Evolutionary conservation across 2,329 filamentous ascomycete species (phyloP), one percentile per base, ranked within the genome.

Genomic region (Hymenoscyphus linearis): DNA sequence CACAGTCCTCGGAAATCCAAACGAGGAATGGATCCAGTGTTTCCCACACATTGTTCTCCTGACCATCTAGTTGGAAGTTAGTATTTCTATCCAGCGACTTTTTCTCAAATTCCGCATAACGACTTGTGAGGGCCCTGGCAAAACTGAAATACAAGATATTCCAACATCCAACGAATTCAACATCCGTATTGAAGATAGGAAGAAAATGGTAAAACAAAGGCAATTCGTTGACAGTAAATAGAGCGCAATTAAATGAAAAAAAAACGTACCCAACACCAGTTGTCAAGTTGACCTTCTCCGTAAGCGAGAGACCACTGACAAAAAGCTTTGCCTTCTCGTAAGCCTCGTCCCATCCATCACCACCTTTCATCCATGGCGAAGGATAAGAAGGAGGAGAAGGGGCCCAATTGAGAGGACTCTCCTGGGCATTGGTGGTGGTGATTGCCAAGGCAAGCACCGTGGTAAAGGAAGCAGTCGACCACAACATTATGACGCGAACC

Each of bases 251-350:
- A 58, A 25, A 1, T 0, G 22, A 40, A 35, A 26, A 37, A 52
- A 16, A 16, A 31, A 40, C 57, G 54, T 36, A 59, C 57, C 72
- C 72, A 22, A 88, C 87, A 74, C 93, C 93, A 0, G 93, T 97
- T 2, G 95, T 98, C 65, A 99, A 75, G 74, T 98, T 98, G 76
- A 98, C 91, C 76, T 93, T 93, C 73, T 93, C 90, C 1, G 89
- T 88, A 60, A 93, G 74, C 0, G 89, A 93, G 84, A 93, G 90
- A 55, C 84, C 82, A 62, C 84, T 83, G 16, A 93, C 89, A 26
- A 93, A 75, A 3, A 77, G 74, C 62, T 85, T 81, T 0, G 90
- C 90, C 70, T 89, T 91, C 58, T 76, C 75, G 70, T 92, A 93
- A 67, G 88, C 89, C 37, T 84, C 83, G 31, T 78, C 78, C 90